Percentiles rank a stretch among this genome's conserved stretches.
Evolutionary conservation across 202 grass and related monocot genomes (phyloP).

Genomic region (Schoenoplectus triqueter): DNA sequence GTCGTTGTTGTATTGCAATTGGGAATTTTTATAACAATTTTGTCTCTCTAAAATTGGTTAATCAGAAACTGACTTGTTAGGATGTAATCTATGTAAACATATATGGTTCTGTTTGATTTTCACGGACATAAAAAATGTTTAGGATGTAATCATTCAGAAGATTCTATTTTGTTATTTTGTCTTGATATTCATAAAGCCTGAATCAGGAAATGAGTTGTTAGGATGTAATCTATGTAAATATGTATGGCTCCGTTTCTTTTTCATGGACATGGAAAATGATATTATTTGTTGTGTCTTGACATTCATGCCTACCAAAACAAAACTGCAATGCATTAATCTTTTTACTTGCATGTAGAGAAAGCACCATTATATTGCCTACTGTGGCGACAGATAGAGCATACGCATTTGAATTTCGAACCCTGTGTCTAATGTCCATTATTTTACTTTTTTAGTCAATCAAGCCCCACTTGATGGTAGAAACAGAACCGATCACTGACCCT

Average conservation of each 20-base stretch:
- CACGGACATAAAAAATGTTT: no score
- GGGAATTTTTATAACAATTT: background rate
- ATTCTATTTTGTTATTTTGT: no score
- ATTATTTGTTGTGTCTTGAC: background rate
- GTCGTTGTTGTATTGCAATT: background rate
- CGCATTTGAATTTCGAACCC: background rate
- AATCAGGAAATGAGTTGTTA: background rate
- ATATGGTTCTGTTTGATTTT: no score
- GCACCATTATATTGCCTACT: background rate
- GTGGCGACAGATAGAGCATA: background rate
- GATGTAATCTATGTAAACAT: no score
- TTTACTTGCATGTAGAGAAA: slow-evolving; percentile 6
- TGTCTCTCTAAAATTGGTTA: background rate
- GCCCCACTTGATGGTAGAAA: slow-evolving; percentile 57
- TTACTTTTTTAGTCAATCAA: slow-evolving; percentile 58
- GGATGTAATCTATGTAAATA: background rate
- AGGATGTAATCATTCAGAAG: no score
- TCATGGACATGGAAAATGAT: background rate
- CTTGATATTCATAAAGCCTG: background rate
- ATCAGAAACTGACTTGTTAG: background rate
- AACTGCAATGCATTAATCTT: slow-evolving; percentile 4
- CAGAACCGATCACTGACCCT: slow-evolving; percentile 76
- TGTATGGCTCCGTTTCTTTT: background rate
- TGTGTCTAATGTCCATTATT: background rate
- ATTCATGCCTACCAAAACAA: background rate